phyloP scores from a whole-genome alignment of 805 yeast genomes.

The Kurtzmaniella fragi region DNA sequence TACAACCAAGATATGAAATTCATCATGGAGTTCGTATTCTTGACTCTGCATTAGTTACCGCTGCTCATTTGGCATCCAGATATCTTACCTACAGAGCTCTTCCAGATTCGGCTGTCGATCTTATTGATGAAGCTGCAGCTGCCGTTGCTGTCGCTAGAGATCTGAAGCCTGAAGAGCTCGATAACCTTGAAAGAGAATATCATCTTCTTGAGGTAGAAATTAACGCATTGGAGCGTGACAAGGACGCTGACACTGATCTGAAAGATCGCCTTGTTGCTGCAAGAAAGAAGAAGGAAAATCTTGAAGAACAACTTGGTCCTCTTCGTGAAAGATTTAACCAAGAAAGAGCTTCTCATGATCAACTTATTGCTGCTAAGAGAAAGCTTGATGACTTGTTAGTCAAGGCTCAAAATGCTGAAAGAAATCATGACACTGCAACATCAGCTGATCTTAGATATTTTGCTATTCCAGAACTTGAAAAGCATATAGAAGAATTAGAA shows the following conservation, averaged over 20 bases:
- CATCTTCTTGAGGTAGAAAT: constrained; percentile 93
- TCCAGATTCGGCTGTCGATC: constrained; percentile 96
- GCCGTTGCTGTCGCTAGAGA: constrained; percentile 97
- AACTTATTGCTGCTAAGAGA: constrained; percentile 82
- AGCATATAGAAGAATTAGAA: constrained; percentile 73
- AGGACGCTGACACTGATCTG: constrained; percentile 76
- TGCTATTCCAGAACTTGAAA: constrained; percentile 90
- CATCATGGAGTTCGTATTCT: constrained; percentile 97
- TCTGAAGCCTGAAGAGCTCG: constrained; percentile 95
- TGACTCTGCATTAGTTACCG: constrained; percentile 89
- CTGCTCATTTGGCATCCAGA: constrained; percentile 91
- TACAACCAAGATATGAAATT: constrained; percentile 91
- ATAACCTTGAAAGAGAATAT: constrained; percentile 86
- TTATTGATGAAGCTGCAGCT: constrained; percentile 95
- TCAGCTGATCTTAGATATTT: constrained; percentile 96
- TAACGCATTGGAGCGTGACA: constrained; percentile 93
- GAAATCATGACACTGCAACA: constrained; percentile 90
- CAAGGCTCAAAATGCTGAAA: constrained; percentile 94
- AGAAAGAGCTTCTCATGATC: constrained; percentile 89
- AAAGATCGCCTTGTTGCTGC: constrained; percentile 83
- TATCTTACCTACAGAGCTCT: constrained; percentile 91
- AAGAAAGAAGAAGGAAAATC: constrained; percentile 68
- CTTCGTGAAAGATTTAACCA: constrained; percentile 77
- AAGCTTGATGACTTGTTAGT: constrained; percentile 87
- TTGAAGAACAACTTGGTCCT: constrained; percentile 83